Conservation (phyloP, 139 green algal genomes). For the Desmodesmus armatus region DNA sequence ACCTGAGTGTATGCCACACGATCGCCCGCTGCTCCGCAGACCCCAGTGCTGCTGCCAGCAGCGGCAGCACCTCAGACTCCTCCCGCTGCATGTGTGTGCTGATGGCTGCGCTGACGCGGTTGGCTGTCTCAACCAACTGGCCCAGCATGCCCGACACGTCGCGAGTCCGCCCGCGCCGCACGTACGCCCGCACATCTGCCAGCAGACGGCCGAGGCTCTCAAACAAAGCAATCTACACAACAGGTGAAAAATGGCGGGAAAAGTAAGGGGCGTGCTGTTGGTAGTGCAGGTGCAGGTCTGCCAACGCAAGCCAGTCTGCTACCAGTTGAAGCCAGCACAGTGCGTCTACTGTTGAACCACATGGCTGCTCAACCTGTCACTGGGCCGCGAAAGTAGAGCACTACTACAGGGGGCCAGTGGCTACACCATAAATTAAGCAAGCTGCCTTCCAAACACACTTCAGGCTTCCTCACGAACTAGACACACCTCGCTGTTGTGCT, state of each 20-base stretch:
- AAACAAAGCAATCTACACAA: conserved; percentile 61
- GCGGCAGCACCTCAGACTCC: conserved; percentile 86
- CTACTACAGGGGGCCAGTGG: too few relatives aligned
- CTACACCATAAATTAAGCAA: too few relatives aligned
- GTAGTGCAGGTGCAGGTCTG: too few relatives aligned
- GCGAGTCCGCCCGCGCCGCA: conserved; percentile 59
- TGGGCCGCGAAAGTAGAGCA: too few relatives aligned
- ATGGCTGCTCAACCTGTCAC: too few relatives aligned
- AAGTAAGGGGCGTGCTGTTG: too few relatives aligned
- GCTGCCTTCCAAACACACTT: too few relatives aligned
- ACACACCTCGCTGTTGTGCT: conserved; percentile 80
- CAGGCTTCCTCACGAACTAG: too few relatives aligned
- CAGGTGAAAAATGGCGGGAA: too few relatives aligned
- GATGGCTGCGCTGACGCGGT: conserved; percentile 62
- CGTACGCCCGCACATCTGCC: conserved; percentile 78
- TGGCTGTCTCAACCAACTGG: conserved; percentile 67
- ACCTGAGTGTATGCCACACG: conserved; percentile 89
- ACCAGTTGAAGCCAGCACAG: too few relatives aligned
- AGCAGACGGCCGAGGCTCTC: conserved; percentile 86
- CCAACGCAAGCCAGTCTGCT: too few relatives aligned
- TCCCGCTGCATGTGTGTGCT: conserved; percentile 73
- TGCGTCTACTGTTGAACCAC: too few relatives aligned
- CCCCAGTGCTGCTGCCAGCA: conserved; percentile 77
- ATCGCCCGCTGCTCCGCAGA: conserved; percentile 86
- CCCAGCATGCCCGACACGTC: conserved; percentile 74